Base-by-base conservation (phyloP, 1,284 basidiomycete species). In the Bondarzewia mesenterica region DNA sequence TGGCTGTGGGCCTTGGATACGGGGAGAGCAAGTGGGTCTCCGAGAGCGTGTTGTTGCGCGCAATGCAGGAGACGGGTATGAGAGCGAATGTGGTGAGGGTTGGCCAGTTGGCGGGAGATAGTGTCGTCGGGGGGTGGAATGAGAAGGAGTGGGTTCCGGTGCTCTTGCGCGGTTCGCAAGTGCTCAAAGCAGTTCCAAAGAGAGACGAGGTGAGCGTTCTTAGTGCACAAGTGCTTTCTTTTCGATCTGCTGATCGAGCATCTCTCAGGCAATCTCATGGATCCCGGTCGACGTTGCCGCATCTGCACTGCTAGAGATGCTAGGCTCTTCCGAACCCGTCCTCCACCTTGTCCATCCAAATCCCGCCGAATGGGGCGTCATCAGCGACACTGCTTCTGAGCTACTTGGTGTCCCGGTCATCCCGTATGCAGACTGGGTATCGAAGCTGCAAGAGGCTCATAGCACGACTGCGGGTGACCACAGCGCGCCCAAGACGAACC, bases 121-220 rank as follows among this genome's bases (percentile, higher is more conserved):
- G 56, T 7, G 46, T 51, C 6, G 66, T 63, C 47, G 73, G 74
- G 1, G 61, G 59, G 12, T 75, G 74, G 73, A 68, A 66, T 40
- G 56, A 60, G 41, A 60, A 57, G 16, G 73, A 77, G 44, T 75
- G 73, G 72, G 58, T 74, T 8, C 73, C 73, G 0, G 59, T 63
- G 39, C 58, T 75, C 4, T 61, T 74, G 18, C 18, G 18, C 7
- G 14, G 18, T 12, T 38, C 35, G 23, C 43, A 41, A 26, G 12
- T 32, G 7, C 25, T 45, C 14, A 44, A 44, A 7, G n/a, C 16
- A 12, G n/a, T 50, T 4, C 48, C 48, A 7, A 5, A 7, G 14
- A 14, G 22, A 7, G 16, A 25, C 32, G 44, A 46, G 36, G 48
- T 50, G 36, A 5, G 45, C 20, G 38, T 12, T 25, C 5, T 14